Evolutionary conservation across 768 basidiomycete species (phyloP).

Genomic region (Amanita molliuscula): DNA sequence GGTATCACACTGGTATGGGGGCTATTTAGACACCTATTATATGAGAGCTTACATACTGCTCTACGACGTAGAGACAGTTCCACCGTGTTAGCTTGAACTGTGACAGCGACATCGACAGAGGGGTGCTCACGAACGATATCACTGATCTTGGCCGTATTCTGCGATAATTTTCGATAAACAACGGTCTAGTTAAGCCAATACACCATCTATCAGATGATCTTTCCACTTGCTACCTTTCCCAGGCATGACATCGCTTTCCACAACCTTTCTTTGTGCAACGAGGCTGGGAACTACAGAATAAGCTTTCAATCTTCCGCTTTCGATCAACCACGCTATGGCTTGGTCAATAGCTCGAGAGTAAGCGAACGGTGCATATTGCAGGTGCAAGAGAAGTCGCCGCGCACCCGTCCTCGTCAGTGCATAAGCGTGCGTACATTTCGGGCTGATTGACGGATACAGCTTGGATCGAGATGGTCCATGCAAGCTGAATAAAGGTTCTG

Average conservation of each 20-base stretch:
- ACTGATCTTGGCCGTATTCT: too few species aligned
- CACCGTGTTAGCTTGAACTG: too few species aligned
- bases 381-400: conserved; percentile 44
- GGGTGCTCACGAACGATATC: too few species aligned
- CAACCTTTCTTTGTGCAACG: conserved; percentile 53
- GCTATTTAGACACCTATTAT: too few species aligned
- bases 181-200: conserved; percentile 22
- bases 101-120: too few species aligned
- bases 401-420: conserved; percentile 51
- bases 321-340: conserved; percentile 58
- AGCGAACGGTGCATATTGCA: conserved; percentile 57
- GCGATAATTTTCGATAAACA: too few species aligned
- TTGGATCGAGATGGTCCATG: conserved; percentile 12
- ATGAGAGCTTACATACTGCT: too few species aligned
- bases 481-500: conserved; percentile 23
- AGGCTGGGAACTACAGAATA: conserved; percentile 64
- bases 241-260: conserved; percentile 42
- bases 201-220: conserved; percentile 35
- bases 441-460: conserved; percentile 48
- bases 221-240: conserved; percentile 49
- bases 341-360: conserved; percentile 74
- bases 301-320: conserved; percentile 40
- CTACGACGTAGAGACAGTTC: too few species aligned
- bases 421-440: conserved; percentile 71
- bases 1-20: too few species aligned